Evolutionary conservation across 495 filamentous ascomycete genomes (phyloP).

Genomic region (Neurospora sp.): DNA sequence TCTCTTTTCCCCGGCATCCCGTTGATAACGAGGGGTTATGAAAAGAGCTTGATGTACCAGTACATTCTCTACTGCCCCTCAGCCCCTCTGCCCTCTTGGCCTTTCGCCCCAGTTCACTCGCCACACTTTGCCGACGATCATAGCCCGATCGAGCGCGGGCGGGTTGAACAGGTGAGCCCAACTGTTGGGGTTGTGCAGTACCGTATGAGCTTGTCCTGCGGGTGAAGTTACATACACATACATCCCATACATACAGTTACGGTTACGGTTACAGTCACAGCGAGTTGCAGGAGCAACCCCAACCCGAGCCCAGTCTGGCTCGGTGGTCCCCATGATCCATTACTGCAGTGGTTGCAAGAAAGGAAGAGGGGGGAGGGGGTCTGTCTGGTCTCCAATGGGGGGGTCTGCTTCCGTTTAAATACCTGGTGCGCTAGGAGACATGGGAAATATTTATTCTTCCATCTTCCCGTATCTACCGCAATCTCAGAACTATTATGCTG

Average conservation of each 20-base stretch:
- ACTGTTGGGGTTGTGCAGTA: background rate
- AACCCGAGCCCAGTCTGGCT: background rate
- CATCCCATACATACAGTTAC: background rate
- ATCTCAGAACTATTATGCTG: background rate
- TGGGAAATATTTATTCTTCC: background rate
- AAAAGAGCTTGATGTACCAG: background rate
- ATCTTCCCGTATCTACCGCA: background rate
- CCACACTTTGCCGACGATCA: background rate
- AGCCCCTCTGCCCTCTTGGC: background rate
- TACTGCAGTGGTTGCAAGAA: background rate
- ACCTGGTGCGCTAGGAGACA: background rate
- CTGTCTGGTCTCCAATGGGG: background rate
- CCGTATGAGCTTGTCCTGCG: background rate
- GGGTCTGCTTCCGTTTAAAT: background rate
- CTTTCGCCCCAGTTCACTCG: background rate
- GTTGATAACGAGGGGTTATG: background rate
- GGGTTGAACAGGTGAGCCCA: background rate
- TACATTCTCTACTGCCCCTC: background rate
- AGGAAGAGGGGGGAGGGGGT: background rate
- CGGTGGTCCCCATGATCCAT: background rate
- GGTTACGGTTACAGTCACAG: background rate
- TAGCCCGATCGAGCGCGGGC: background rate
- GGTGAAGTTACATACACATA: background rate
- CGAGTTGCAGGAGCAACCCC: background rate
- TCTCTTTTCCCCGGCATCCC: background rate